Conservation (phyloP, 306 rosid genomes). For the Delonix regia region DNA sequence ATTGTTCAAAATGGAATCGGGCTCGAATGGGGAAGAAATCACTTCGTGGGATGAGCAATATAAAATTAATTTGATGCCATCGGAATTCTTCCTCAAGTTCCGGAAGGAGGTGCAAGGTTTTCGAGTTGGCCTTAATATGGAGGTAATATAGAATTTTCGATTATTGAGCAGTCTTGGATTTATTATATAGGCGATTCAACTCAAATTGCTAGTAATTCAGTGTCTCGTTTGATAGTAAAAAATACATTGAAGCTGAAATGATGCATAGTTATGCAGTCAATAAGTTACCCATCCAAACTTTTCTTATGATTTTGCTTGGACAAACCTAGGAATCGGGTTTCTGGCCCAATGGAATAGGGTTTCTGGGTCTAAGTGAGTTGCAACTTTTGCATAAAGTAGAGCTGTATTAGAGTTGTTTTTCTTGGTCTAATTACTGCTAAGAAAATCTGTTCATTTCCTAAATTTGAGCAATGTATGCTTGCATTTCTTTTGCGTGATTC, state of each 20-base stretch:
- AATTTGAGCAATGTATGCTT: neutral
- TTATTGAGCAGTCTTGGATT: neutral
- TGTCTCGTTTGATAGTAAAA: neutral
- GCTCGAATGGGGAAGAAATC: slow-evolving; percentile 61
- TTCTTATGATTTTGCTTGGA: neutral
- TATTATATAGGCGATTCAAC: neutral
- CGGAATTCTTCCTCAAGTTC: slow-evolving; percentile 82
- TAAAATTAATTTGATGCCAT: slow-evolving; percentile 72
- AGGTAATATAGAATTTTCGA: slow-evolving; percentile 47
- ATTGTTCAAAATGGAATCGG: slow-evolving; percentile 51
- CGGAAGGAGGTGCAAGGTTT: slow-evolving; percentile 79
- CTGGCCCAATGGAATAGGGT: neutral
- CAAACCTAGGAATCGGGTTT: neutral
- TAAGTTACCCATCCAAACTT: neutral
- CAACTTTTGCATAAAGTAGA: neutral
- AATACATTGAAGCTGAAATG: neutral
- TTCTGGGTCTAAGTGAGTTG: neutral
- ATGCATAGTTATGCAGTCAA: neutral
- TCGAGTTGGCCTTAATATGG: slow-evolving; percentile 83
- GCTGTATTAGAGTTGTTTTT: neutral
- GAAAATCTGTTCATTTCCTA: too few species aligned
- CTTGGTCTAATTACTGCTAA: neutral
- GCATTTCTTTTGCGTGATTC: neutral
- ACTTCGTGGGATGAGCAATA: slow-evolving; percentile 75
- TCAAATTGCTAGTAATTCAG: neutral